Base-by-base conservation (phyloP, 179 eudicot genomes). In the Silene vulgaris region DNA sequence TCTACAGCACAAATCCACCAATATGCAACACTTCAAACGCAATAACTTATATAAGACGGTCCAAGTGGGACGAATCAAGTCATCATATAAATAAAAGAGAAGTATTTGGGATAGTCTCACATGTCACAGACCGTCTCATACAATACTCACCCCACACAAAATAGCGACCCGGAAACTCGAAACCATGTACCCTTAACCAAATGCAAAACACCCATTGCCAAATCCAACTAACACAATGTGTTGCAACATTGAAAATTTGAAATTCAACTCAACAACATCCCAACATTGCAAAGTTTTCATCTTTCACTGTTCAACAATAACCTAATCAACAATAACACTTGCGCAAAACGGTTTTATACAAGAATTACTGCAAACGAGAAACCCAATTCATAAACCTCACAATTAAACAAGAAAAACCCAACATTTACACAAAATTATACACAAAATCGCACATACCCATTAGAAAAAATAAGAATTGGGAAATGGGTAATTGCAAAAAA, bases 281-380 rank as follows among this genome's bases (percentile, higher is more conserved):
- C 19, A n/a, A 56, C 60, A 56, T 56, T 56, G 60, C 60, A 56
- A 56, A 56, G 17, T 56, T 56, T 4, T 14, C 60, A 56, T 8
- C 72, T 12, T 40, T 8, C 19, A 77, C 37, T 68, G 73, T 74
- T 74, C 35, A 63, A 64, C 75, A 77, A 9, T 37, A 14, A 43
- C 76, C 84, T 64, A 81, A 71, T 19, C 1, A 29, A 16, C 40
- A 5, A 0, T 35, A 35, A 35, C 40, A 35, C 6, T 32, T 32
- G 37, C 4, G 37, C 37, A 32, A 32, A 32, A 32, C 37, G 37
- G 37, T 32, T 32, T 32, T 32, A 32, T 32, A 32, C 37, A 32
- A 32, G 37, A 32, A 32, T 5, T 32, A 32, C 4, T 32, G 37
- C 37, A 32, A 32, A 32, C 37, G 37, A 32, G 8, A 35, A 35